phyloP scores from a whole-genome alignment of 176 grass and related monocot genomes.

The Stipa capillata region DNA sequence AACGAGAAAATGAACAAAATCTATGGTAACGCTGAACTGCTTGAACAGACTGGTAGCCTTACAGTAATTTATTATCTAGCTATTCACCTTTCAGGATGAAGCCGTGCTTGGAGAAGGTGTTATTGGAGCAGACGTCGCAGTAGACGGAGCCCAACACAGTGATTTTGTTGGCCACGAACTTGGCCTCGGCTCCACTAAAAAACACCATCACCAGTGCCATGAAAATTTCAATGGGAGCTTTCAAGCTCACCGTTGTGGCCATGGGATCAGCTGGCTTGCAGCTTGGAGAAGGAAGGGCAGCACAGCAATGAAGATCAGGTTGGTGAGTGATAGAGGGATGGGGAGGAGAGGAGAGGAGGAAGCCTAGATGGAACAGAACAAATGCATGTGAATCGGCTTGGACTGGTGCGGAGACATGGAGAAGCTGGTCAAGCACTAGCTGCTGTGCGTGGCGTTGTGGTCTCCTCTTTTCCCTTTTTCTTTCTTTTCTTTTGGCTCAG shows the following conservation, averaged over 20 bases:
- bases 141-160: slow-evolving; percentile 94
- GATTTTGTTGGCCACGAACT: slow-evolving; percentile 60
- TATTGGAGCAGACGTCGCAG: slow-evolving; percentile 87
- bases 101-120: slow-evolving; percentile 91
- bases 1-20: background rate
- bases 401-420: slow-evolving; percentile 40
- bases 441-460: slow-evolving; percentile 9
- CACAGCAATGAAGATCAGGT: slow-evolving; percentile 18
- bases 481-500: background rate
- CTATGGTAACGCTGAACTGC: too few relatives aligned
- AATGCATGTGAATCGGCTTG: slow-evolving; percentile 61
- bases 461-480: background rate
- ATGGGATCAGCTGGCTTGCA: background rate
- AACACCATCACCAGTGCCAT: slow-evolving; percentile 1
- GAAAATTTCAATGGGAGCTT: slow-evolving; percentile 1
- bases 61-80: too few relatives aligned
- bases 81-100: slow-evolving; percentile 90
- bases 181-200: slow-evolving; percentile 30
- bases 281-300: too few relatives aligned
- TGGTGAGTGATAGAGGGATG: slow-evolving; percentile 26
- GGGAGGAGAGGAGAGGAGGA: slow-evolving; percentile 4
- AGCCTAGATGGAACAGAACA: slow-evolving; percentile 43
- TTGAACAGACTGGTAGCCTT: background rate
- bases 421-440: slow-evolving; percentile 28
- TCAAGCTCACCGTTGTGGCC: slow-evolving; percentile 18